phyloP scores from a whole-genome alignment of 352 stramenopile genomes.

The Pythium monospermum region DNA sequence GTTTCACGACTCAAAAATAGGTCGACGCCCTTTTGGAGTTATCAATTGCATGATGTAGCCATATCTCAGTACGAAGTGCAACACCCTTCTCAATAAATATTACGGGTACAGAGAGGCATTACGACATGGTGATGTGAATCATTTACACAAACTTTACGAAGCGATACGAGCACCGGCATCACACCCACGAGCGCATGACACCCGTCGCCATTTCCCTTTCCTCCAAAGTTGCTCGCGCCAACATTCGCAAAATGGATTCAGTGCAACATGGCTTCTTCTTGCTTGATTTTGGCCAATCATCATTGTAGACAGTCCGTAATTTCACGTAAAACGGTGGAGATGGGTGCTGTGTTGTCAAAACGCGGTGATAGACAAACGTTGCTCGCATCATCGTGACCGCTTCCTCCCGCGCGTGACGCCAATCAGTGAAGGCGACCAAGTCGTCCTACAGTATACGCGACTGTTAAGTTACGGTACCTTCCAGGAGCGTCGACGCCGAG shows the following conservation, averaged over 20 bases:
- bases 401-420: neutral
- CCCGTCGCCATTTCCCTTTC: too few species aligned
- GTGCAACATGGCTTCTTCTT: neutral
- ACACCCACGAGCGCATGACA: neutral
- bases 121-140: too few species aligned
- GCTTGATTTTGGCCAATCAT: constrained; percentile 5
- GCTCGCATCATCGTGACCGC: constrained; percentile 1
- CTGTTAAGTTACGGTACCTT: too few species aligned
- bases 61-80: too few species aligned
- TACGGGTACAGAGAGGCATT: too few species aligned
- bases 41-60: too few species aligned
- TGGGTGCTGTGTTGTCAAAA: neutral
- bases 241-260: constrained; percentile 3
- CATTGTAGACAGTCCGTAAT: neutral
- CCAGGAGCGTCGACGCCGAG: too few species aligned
- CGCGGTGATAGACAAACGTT: neutral
- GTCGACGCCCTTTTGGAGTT: too few species aligned
- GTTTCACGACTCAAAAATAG: constrained; percentile 5
- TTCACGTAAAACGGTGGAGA: neutral
- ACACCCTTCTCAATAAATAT: too few species aligned
- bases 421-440: too few species aligned
- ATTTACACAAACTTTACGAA: neutral
- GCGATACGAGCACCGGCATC: neutral
- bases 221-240: too few species aligned
- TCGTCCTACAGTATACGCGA: too few species aligned